phyloP scores from a whole-genome alignment of 176 grass and related monocot species.

The Hordeum marinum region DNA sequence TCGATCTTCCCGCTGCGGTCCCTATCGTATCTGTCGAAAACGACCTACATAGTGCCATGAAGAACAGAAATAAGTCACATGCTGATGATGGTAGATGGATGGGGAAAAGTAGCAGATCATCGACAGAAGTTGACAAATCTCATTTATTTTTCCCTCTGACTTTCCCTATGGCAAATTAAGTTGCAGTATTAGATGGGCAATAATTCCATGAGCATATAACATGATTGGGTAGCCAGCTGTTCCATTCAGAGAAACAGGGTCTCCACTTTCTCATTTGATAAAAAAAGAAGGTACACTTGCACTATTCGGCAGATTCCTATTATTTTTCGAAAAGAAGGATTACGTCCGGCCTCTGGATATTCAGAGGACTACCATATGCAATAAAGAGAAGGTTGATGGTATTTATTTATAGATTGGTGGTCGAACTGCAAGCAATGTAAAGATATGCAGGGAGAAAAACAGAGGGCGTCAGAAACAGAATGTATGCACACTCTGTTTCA shows the following conservation, averaged over 20 bases:
- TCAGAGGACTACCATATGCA: not conserved
- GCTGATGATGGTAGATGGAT: not conserved
- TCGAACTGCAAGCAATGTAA: not conserved
- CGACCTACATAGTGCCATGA: slow-evolving; percentile 34
- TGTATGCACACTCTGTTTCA: not conserved
- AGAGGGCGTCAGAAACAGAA: not conserved
- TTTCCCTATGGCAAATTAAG: not conserved
- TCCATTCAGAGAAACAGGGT: not conserved
- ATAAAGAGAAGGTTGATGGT: not conserved
- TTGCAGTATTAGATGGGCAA: not conserved
- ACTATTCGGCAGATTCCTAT: not conserved
- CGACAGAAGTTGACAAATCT: not conserved
- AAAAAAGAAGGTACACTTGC: not conserved
- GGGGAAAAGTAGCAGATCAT: not conserved
- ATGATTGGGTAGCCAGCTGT: not conserved
- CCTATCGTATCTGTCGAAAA: slow-evolving; percentile 76
- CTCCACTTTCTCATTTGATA: not conserved
- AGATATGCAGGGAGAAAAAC: not conserved
- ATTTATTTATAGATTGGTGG: not conserved
- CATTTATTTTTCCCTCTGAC: not conserved
- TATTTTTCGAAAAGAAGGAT: no score
- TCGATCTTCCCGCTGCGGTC: slow-evolving; percentile 80
- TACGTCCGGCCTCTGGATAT: no score
- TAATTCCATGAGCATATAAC: not conserved
- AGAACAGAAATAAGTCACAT: not conserved